Evolutionary conservation across 495 filamentous ascomycete species (phyloP), one percentile per base, ranked within the genome.

Genomic region (Viridothelium virens): DNA sequence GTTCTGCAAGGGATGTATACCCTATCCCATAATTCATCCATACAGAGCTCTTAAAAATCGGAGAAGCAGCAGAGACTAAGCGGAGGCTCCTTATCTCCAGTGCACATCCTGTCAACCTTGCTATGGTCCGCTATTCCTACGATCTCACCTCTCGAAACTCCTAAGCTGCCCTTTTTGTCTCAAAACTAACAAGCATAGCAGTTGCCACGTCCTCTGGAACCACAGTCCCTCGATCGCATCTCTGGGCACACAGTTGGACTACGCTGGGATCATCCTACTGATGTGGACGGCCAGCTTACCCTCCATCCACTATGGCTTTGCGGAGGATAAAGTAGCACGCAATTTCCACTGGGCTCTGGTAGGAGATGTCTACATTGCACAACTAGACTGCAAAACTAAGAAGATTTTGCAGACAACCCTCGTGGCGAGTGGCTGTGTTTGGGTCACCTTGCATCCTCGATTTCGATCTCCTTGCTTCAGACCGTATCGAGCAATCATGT

Each of bases 231-330:
- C 69, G 2, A 68, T 79, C 16, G 75, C 76, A 36, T 68, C 56
- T 16, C 65, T 80, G 1, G 79, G 78, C 7, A 74, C 79, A 62
- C 78, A 80, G 62, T 70, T 84, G 11, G 82, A 85, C 68, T 80
- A 81, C 67, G 72, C 79, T 56, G 82, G 84, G 18, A 79, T 86
- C 61, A 72, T 85, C 14, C 64, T 82, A 9, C 72, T 85, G 10
- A 85, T 84, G 78, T 84, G 80, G 79, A 75, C 78, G 16, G 77
- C 82, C 18, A 79, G 78, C 63, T 71, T 84, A 14, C 80, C 83
- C 10, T 77, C 79, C 7, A 76, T 83, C 9, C 82, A 83, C 69
- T 85, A 83, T 69, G 77, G 75, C 62, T 82, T 85, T 69, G 73
- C 75, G 48, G 80, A 79, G 66, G 67, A 77, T 38, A 67, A 70